A percentile compares a stretch with the other conserved stretches of the same genome.
These are phyloP conservation scores for Puya raimondii DNA, from an alignment of 176 grass and related monocot genomes.

Conservation along the genomic window DNA sequence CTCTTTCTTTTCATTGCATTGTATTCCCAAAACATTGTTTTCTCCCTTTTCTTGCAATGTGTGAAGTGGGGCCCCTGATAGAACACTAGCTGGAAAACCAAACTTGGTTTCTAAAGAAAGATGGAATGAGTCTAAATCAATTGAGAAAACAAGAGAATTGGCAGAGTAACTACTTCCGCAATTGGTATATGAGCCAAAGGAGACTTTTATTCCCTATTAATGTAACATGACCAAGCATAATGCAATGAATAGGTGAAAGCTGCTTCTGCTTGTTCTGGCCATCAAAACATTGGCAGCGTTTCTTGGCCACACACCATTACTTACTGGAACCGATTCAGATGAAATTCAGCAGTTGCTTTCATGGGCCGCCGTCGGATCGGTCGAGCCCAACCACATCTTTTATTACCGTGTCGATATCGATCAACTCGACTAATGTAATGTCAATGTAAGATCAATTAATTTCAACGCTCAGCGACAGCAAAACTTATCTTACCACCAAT, in stretches of 20 bases:
- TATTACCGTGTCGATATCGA: not conserved
- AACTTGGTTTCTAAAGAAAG: not conserved
- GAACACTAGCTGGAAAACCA: not conserved
- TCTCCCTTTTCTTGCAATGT: not conserved
- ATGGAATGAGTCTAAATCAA: not conserved
- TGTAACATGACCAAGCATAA: not conserved
- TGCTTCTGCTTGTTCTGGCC: not conserved
- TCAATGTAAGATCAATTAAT: not conserved
- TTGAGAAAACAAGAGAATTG: not conserved
- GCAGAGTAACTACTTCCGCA: not conserved
- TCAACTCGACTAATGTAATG: not conserved
- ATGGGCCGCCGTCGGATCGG: not conserved
- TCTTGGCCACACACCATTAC: not conserved
- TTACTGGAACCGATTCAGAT: not conserved
- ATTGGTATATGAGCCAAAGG: not conserved
- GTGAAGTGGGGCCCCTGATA: conserved; percentile 5
- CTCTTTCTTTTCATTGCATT: conserved; percentile 7
- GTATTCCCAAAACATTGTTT: conserved; percentile 26
- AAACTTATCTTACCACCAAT: not conserved
- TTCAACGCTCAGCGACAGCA: not conserved
- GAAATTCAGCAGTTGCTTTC: not conserved
- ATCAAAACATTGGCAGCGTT: not conserved
- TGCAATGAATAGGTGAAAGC: not conserved
- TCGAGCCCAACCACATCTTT: not conserved
- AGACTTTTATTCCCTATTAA: not conserved